Percentiles rank a stretch among this genome's conserved stretches.
Conservation (phyloP, 768 basidiomycete genomes). For the Leucogyrophana mollusca region DNA sequence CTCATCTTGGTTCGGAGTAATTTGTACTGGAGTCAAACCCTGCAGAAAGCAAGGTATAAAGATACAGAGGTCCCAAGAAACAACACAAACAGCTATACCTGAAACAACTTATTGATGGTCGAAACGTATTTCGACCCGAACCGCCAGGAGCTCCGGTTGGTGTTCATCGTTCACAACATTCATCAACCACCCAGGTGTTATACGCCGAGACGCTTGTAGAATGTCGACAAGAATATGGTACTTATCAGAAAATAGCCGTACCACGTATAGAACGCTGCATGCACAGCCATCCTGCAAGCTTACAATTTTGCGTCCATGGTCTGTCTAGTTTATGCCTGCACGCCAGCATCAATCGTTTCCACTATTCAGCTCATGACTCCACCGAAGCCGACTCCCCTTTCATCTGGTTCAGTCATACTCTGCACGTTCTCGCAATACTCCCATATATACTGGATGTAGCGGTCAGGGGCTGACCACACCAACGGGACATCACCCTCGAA, state of each 20-base stretch:
- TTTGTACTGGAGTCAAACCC: conserved; percentile 42
- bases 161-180: conserved; percentile 17
- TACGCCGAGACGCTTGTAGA: neutral
- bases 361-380: conserved; percentile 52
- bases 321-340: conserved; percentile 17
- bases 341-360: conserved; percentile 56
- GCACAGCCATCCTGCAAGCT: conserved; percentile 25
- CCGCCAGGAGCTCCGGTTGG: conserved; percentile 12
- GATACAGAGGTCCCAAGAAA: neutral
- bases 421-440: too few species aligned
- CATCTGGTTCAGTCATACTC: too few species aligned
- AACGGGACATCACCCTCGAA: too few species aligned
- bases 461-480: too few species aligned
- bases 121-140: conserved; percentile 48
- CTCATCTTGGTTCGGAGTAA: conserved; percentile 42
- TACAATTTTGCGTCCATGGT: too few species aligned
- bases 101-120: conserved; percentile 49
- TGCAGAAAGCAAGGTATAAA: conserved; percentile 16
- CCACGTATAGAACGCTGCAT: conserved; percentile 8
- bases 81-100: conserved; percentile 22
- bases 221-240: neutral
- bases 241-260: neutral
- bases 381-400: conserved; percentile 55
- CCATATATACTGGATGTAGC: too few species aligned
- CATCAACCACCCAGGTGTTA: neutral